Evolutionary conservation across 805 yeast genomes (phyloP).

Genomic region (Pichia pseudocactophila): DNA sequence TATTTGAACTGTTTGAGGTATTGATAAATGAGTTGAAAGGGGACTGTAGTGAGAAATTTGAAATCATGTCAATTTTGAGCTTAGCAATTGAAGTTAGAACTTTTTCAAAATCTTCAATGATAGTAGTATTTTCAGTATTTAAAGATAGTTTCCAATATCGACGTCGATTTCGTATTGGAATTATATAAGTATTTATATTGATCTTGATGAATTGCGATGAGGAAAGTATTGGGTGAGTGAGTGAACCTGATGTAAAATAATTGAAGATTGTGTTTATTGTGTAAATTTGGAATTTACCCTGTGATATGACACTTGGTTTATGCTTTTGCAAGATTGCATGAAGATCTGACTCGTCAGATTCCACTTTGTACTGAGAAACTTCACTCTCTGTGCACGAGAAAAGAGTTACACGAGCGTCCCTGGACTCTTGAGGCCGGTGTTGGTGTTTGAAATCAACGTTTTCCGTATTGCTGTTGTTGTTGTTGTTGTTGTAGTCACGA

Average conservation of each 20-base stretch:
- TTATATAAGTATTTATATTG: conserved; percentile 38
- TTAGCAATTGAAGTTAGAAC: conserved; percentile 15
- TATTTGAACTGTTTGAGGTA: conserved; percentile 1
- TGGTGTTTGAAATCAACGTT: too few species aligned
- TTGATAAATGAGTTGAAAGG: conserved; percentile 9
- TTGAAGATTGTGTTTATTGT: conserved; percentile 40
- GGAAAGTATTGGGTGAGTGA: conserved; percentile 69
- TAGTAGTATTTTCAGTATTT: conserved; percentile 24
- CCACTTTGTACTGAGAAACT: conserved; percentile 10
- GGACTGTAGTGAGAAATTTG: conserved; percentile 4
- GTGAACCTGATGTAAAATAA: conserved; percentile 57
- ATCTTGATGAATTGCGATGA: conserved; percentile 49
- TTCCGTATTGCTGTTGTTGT: background rate
- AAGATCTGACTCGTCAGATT: background rate
- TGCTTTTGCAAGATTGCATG: conserved; percentile 3
- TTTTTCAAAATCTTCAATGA: conserved; percentile 24
- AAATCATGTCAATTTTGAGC: conserved; percentile 9
- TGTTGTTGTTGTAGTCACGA: background rate
- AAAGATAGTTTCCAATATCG: conserved; percentile 58
- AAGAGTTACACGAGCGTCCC: background rate
- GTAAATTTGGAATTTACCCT: conserved; percentile 52
- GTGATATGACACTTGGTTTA: conserved; percentile 35
- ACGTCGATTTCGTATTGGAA: conserved; percentile 66
- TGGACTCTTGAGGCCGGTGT: too few species aligned
- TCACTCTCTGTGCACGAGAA: conserved; percentile 9